phyloP scores from a whole-genome alignment of 495 filamentous ascomycete genomes.

The Trichoderma asperelloides region DNA sequence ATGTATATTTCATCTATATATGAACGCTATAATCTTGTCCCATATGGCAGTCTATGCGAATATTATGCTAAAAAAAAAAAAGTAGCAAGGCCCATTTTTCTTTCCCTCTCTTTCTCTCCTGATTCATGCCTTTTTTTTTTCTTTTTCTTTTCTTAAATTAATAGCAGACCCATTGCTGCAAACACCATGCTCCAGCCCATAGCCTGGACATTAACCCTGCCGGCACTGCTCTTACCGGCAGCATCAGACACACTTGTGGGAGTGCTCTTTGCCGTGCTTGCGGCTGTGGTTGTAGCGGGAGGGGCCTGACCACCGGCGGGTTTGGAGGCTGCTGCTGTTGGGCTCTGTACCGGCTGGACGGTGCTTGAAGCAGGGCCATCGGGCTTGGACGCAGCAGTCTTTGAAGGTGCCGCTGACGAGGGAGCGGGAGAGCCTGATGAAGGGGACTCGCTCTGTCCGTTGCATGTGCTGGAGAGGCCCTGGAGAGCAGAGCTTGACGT shows the following conservation, averaged over 20 bases:
- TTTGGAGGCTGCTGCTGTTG: too few relatives aligned
- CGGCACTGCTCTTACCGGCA: neutral
- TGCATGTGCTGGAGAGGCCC: constrained; percentile 18
- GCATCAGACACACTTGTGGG: neutral
- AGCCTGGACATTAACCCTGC: neutral
- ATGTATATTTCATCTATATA: neutral
- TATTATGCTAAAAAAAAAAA: neutral
- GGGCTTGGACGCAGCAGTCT: neutral
- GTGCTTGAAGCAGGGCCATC: neutral
- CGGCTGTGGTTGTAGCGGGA: neutral
- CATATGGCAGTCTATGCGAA: neutral
- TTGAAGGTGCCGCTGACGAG: neutral
- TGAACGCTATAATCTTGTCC: neutral
- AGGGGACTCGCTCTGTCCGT: neutral
- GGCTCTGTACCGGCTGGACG: too few relatives aligned
- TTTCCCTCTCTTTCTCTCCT: neutral
- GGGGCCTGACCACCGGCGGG: neutral
- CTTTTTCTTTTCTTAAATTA: neutral
- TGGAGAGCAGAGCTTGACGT: constrained; percentile 15
- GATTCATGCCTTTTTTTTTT: neutral
- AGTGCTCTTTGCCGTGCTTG: neutral
- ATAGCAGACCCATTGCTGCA: neutral
- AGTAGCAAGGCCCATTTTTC: neutral
- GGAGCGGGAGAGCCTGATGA: neutral
- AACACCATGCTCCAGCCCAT: neutral